Evolutionary conservation across 768 basidiomycete species (phyloP).

Genomic region (Naganishia friedmannii): DNA sequence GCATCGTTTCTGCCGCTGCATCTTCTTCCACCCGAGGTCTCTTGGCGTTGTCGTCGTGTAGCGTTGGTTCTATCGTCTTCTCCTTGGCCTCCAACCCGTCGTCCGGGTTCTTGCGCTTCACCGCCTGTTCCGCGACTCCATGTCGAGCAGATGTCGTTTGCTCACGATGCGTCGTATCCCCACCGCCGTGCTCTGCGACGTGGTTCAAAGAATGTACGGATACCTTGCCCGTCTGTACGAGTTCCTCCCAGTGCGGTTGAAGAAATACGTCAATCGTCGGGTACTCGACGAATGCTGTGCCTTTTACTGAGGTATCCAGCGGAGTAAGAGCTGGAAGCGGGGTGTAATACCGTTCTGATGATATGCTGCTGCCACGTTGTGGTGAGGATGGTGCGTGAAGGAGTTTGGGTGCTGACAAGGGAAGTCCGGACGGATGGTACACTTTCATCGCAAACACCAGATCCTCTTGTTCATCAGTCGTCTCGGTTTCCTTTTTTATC

Average conservation of each 20-base stretch:
- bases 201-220: background rate
- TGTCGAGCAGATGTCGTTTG: background rate
- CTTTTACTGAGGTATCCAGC: conserved; percentile 58
- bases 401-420: conserved; percentile 3
- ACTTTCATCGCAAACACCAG: conserved; percentile 38
- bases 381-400: background rate
- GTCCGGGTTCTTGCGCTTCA: background rate
- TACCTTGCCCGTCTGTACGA: background rate
- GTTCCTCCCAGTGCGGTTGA: conserved; percentile 58
- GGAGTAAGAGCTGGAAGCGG: background rate
- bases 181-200: background rate
- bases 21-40: background rate
- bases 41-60: background rate
- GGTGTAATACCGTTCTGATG: background rate
- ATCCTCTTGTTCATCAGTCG: background rate
- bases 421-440: conserved; percentile 35
- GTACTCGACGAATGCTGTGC: conserved; percentile 74
- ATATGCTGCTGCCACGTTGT: background rate
- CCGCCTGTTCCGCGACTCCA: background rate
- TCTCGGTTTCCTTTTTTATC: background rate
- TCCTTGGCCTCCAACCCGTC: too few species aligned
- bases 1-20: background rate
- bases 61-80: background rate
- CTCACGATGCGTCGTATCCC: background rate
- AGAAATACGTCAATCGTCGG: conserved; percentile 78